Evolutionary conservation across 805 yeast species (phyloP), one percentile per base, ranked within the genome.

Genomic region (Metschnikowia baotianmanensis): DNA sequence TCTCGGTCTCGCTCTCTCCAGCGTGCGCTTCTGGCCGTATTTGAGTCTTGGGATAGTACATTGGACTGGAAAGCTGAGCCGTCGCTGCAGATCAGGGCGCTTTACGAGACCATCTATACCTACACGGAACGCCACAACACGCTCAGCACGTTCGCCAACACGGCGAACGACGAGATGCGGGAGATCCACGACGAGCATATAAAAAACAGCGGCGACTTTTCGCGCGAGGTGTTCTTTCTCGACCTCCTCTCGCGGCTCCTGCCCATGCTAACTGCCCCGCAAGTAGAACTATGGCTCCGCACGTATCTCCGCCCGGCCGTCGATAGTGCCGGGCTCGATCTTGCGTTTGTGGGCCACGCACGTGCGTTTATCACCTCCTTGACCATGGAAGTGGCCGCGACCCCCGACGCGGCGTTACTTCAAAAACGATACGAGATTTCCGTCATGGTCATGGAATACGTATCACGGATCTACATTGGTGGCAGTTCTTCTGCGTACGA

Each of bases 311-410:
- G 62, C 10, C 75, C 77, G 0, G 80, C 83, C 0, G 61, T 80
- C 3, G 82, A 81, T 50, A 76, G 83, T 25, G 80, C 83, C 0
- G 82, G 85, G 2, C 63, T 61, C 38, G 70, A 66, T 40, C 50
- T 67, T n/a, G 53, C 52, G 6, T 62, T 74, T 43, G 69, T 69
- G 9, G 50, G 48, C 9, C 59, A 61, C 34, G 39, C 67, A 9
- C 45, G 69, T 34, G 50, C 47, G 9, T 59, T 69, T 19, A 51
- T 69, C 5, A 30, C 28, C 15, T 51, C 52, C 2, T 35, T 63
- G 8, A 43, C 58, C 8, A 43, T 47, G 11, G 46, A 54, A 24
- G 29, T 38, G 6, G 29, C 32, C 23, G 31, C 49, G 4, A 48
- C 61, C 3, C 46, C 45, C 1, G 72, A 67, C 45, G 38, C 42